Percentiles rank a stretch among this genome's conserved stretches.
phyloP scores from a whole-genome alignment of 164 flowering plant genomes.

The Vitis rupestris region DNA sequence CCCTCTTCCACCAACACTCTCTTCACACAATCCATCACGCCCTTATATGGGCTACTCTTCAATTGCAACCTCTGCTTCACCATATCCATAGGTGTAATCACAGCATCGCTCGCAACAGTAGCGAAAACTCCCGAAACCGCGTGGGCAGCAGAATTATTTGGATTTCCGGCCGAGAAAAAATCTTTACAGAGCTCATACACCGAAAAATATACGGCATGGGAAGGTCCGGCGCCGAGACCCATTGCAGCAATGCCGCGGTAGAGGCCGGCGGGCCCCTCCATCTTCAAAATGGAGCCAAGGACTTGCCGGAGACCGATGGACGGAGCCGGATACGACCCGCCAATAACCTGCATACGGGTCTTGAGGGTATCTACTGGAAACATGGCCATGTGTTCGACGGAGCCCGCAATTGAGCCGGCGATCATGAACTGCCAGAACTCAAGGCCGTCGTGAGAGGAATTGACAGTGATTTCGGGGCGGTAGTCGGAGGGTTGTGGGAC shows the following conservation, averaged over 20 bases:
- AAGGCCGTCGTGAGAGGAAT: slow-evolving; percentile 36
- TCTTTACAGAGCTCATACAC: slow-evolving; percentile 56
- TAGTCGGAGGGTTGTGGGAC: background rate
- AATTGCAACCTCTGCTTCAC: slow-evolving; percentile 77
- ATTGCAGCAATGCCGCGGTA: slow-evolving; percentile 72
- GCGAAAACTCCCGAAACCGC: slow-evolving; percentile 61
- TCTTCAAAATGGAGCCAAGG: slow-evolving; percentile 36
- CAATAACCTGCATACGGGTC: slow-evolving; percentile 39
- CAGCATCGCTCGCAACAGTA: slow-evolving; percentile 68
- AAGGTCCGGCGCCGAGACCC: slow-evolving; percentile 76
- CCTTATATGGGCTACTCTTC: slow-evolving; percentile 52
- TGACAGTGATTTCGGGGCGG: slow-evolving; percentile 11
- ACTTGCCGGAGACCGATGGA: slow-evolving; percentile 32
- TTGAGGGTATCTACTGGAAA: slow-evolving; percentile 54
- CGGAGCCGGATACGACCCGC: slow-evolving; percentile 14
- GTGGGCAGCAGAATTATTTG: slow-evolving; percentile 41
- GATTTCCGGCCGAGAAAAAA: slow-evolving; percentile 32
- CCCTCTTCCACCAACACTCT: slow-evolving; percentile 60
- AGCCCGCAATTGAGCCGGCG: slow-evolving; percentile 46
- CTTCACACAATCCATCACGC: slow-evolving; percentile 48
- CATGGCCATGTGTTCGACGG: slow-evolving; percentile 49
- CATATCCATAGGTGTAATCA: slow-evolving; percentile 72
- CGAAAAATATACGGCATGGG: slow-evolving; percentile 77
- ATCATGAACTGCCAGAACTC: slow-evolving; percentile 46
- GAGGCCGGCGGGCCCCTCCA: slow-evolving; percentile 47